phyloP scores from a whole-genome alignment of 2,329 filamentous ascomycete species.

The Penicillium sp. region DNA sequence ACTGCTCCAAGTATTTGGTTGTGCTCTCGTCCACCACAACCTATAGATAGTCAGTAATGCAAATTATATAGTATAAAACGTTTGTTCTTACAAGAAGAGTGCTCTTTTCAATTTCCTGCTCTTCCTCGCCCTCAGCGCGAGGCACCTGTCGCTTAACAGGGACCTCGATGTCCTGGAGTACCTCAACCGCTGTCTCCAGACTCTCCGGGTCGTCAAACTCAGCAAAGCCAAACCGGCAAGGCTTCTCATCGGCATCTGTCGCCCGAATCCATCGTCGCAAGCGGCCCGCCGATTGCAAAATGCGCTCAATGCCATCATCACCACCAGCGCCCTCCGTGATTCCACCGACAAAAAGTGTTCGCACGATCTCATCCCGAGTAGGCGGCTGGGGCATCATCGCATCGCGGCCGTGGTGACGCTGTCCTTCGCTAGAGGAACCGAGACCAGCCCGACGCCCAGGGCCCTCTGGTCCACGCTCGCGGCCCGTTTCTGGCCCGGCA shows the following conservation, averaged over 20 bases:
- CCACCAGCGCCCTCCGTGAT: conserved; percentile 76
- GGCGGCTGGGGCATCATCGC: conserved; percentile 74
- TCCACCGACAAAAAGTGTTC: conserved; percentile 86
- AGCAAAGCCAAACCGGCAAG: conserved; percentile 88
- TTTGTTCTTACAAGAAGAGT: conserved; percentile 61
- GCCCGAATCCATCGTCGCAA: conserved; percentile 83
- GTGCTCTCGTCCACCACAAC: conserved; percentile 79
- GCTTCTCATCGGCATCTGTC: conserved; percentile 75
- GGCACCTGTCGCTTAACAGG: conserved; percentile 72
- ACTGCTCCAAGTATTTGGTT: conserved; percentile 80
- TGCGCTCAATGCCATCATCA: conserved; percentile 75
- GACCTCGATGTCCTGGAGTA: conserved; percentile 78
- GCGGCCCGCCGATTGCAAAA: conserved; percentile 74
- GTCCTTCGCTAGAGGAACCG: conserved; percentile 66
- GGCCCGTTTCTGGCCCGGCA: conserved; percentile 42
- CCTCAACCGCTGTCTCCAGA: conserved; percentile 78
- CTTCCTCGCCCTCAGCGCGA: conserved; percentile 44
- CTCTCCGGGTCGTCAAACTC: conserved; percentile 92
- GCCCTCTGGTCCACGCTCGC: conserved; percentile 46
- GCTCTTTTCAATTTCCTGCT: conserved; percentile 63
- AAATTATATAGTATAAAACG: neutral
- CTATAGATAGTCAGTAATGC: conserved; percentile 33
- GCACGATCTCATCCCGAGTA: conserved; percentile 83
- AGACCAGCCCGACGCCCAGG: conserved; percentile 56
- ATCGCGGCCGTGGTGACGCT: conserved; percentile 67